Base-by-base conservation (phyloP, 129 eudicot genomes). In the Smallanthus sonchifolius region DNA sequence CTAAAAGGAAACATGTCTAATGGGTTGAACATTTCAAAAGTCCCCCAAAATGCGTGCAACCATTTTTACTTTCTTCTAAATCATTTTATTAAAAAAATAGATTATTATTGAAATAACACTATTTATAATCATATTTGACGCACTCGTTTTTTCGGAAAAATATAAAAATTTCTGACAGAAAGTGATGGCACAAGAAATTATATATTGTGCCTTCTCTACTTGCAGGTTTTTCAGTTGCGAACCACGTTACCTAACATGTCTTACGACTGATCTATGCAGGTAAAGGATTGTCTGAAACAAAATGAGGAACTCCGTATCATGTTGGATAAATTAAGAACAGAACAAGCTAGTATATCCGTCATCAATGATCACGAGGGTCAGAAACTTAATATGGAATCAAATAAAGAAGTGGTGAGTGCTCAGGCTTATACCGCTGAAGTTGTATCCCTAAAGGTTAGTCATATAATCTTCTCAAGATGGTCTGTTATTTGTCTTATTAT, bases 291-390 rank as follows among this genome's bases (percentile, higher is more conserved):
- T 76, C 82, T 93, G 7, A 85, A 79, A 73, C 95, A 93, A 75
- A 93, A 93, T 66, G 91, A 90, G 77, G 98, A 84, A 75, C 98
- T 93, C 11, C 97, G 97, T 67, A 66, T 80, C 62, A 80, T 84
- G 90, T 66, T 93, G 35, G 92, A 84, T 73, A 83, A 77, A 83
- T 79, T 90, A 71, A 81, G 96, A 84, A 73, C 72, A 55, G 89
- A 93, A 67, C 91, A 92, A 67, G 88, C 89, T 36, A 80, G 76
- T 65, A 13, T 66, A 42, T 76, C 84, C 44, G 55, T 77, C 45
- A 54, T 68, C 65, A 82, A 75, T 36, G 76, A 67, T 57, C 77
- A n/a, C 13, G 69, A 79, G 59, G 67, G 39, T 36, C 83, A 37
- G 69, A 55, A 70, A 32, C 75, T 69, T 10, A 30, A 52, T 16